Base-by-base conservation (phyloP, 208 protist species). In the Leishmania braziliensis region DNA sequence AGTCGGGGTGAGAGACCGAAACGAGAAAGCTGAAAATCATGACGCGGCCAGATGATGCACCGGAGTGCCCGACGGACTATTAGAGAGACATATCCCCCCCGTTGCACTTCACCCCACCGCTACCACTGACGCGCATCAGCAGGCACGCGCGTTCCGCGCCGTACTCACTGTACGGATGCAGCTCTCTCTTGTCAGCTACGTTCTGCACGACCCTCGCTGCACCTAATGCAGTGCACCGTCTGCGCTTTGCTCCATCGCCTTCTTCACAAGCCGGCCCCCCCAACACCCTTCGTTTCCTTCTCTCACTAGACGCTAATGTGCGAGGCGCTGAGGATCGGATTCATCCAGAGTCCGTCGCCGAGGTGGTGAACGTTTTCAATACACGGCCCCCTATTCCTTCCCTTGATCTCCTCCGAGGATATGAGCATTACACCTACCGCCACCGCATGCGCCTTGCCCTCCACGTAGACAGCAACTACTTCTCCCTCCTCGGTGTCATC, bases 311-410 rank as follows among this genome's bases (percentile, higher is more conserved):
- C 90, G 78, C 82, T 91, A 54, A 97, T 95, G 79, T 98, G 93
- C 10, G 93, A 97, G 53, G 90, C 77, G 83, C 92, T 97, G 53
- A 98, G 87, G 46, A 97, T 88, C 20, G 90, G 93, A 78, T 97
- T 97, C 91, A 98, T 97, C 98, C 98, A 99, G n/a, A 99, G 86
- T 9, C 95, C 96, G 83, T 99, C 98, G n/a, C 96, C 97, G 60
- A 99, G 84, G 86, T 99, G 97, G 87, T 99, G 98, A n/a, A 99
- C 92, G 78, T 99, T 99, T 80, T 98, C 97, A 56, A 99, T 98
- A 80, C 96, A 98, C n/a, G 94, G 94, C 1, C 98, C 98, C 74
- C 91, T 95, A 82, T 99, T 99, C 46, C 91, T 88, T 20, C 86
- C 54, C 68, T 83, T 82, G 88, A 99, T 99, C 33, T 99, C 97